Evolutionary conservation across 345 rosid genomes (phyloP).

Genomic region (Eucalyptus sp.): DNA sequence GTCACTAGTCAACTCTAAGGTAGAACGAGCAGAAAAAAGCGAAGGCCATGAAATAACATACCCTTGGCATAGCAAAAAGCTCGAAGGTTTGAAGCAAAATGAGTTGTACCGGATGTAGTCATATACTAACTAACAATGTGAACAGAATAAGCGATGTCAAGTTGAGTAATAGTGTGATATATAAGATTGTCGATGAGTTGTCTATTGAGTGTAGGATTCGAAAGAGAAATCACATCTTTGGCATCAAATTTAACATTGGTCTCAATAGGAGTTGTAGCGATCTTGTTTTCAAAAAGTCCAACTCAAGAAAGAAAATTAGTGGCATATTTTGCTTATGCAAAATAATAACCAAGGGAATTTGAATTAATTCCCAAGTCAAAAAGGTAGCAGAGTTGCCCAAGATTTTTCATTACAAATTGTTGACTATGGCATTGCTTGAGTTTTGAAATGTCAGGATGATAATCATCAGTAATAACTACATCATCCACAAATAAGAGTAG

Average conservation of each 20-base stretch:
- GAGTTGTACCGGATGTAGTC: neutral
- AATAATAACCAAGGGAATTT: neutral
- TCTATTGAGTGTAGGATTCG: neutral
- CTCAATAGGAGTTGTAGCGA: neutral
- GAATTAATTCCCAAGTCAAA: neutral
- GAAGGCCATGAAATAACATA: neutral
- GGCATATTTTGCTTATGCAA: neutral
- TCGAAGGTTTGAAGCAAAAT: neutral
- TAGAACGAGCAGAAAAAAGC: neutral
- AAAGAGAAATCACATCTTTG: neutral
- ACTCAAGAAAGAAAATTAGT: neutral
- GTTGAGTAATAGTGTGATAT: neutral
- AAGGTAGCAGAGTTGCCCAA: neutral
- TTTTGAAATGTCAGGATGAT: neutral
- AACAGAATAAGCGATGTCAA: neutral
- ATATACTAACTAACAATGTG: neutral
- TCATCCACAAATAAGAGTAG: neutral
- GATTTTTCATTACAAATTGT: neutral
- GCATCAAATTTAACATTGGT: neutral
- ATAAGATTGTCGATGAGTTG: neutral
- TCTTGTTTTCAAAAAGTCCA: neutral
- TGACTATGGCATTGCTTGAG: neutral
- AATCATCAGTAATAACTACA: neutral
- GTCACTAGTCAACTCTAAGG: neutral
- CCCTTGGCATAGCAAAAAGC: neutral